Percentiles rank a stretch among this genome's conserved stretches.
Conservation (phyloP, 208 protist species). For the Phytomonas sp. region DNA sequence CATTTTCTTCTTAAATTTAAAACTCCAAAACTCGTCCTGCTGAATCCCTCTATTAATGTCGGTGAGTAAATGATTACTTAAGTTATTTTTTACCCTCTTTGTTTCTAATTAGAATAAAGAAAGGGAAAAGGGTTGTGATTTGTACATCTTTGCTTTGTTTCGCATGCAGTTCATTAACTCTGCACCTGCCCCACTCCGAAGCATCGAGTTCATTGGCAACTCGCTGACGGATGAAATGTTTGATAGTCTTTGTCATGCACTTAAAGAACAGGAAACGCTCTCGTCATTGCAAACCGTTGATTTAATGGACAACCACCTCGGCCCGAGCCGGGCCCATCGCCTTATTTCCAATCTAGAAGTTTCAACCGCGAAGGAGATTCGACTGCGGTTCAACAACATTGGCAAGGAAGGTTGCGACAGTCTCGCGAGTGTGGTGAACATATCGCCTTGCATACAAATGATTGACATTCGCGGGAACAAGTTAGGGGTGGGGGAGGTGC, state of each 20-base stretch:
- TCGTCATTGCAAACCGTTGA: constrained; percentile 50
- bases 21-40: background rate
- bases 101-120: background rate
- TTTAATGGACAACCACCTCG: constrained; percentile 83
- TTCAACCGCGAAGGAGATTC: constrained; percentile 51
- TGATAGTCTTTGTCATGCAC: constrained; percentile 45
- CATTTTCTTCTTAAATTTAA: background rate
- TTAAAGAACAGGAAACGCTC: constrained; percentile 44
- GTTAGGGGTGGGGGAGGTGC: constrained; percentile 41
- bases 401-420: constrained; percentile 84
- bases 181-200: constrained; percentile 24
- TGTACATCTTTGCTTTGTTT: constrained; percentile 3
- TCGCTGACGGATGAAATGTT: constrained; percentile 39
- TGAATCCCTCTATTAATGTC: background rate
- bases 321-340: constrained; percentile 36
- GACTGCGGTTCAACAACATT: constrained; percentile 86
- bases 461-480: constrained; percentile 83
- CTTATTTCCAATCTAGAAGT: constrained; percentile 58
- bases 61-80: background rate
- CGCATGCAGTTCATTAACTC: background rate
- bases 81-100: constrained; percentile 13
- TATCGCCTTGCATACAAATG: constrained; percentile 49
- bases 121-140: background rate
- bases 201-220: constrained; percentile 77
- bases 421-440: constrained; percentile 64